These are phyloP conservation scores for Nicotiana undulata DNA, from an alignment of 257 asterid species.

Conservation along the genomic window DNA sequence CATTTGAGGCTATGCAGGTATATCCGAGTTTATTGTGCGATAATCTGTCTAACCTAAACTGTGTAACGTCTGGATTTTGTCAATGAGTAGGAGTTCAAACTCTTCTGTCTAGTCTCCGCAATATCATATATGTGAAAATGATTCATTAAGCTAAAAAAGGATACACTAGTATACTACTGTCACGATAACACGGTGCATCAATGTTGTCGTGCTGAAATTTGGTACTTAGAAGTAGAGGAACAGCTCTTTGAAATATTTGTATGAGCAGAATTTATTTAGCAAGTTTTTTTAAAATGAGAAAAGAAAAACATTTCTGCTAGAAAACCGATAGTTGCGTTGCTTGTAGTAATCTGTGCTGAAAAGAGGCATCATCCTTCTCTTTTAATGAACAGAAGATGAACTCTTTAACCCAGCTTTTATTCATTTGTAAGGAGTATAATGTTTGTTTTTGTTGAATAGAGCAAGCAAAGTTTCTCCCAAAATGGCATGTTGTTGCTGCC, in stretches of 20 bases:
- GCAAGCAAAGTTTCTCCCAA: background rate
- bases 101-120: background rate
- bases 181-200: too few relatives aligned
- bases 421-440: background rate
- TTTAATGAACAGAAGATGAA: background rate
- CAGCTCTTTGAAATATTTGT: background rate
- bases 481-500: background rate
- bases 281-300: background rate
- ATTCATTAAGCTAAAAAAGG: background rate
- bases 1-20: slow-evolving; percentile 86
- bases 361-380: background rate
- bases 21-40: background rate
- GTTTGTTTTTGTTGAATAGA: background rate
- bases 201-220: too few relatives aligned
- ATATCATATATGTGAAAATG: background rate
- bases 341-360: background rate
- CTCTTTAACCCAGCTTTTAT: background rate
- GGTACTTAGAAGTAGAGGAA: background rate
- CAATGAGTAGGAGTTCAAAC: background rate
- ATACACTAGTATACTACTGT: too few relatives aligned
- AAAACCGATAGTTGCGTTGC: background rate
- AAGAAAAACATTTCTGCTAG: background rate
- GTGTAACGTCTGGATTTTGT: background rate
- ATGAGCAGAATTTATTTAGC: background rate
- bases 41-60: background rate